These are phyloP conservation scores for Scolecobasidium constrictum DNA, from an alignment of 2,329 filamentous ascomycete genomes.

Conservation along the genomic window DNA sequence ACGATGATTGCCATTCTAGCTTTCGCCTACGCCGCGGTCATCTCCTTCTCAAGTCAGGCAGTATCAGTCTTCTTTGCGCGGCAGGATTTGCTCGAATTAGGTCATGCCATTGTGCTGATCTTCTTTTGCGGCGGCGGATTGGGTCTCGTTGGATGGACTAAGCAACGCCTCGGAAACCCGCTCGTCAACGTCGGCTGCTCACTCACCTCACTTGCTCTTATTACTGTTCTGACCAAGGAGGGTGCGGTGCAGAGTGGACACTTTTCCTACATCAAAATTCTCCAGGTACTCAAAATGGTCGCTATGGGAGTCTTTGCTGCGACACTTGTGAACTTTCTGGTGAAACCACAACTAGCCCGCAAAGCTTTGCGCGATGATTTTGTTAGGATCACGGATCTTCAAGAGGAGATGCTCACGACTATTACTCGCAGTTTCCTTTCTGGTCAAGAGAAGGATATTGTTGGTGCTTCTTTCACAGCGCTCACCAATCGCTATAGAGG, in stretches of 20 bases:
- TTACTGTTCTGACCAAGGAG: constrained; percentile 84
- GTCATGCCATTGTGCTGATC: constrained; percentile 68
- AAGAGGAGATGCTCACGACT: constrained; percentile 70
- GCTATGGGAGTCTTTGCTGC: constrained; percentile 65
- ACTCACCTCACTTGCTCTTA: constrained; percentile 76
- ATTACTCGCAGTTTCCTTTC: constrained; percentile 77
- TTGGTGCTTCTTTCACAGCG: constrained; percentile 52
- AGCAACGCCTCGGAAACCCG: constrained; percentile 25
- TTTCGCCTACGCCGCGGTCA: constrained; percentile 61
- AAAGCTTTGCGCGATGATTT: constrained; percentile 63
- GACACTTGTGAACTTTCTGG: constrained; percentile 61
- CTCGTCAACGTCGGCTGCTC: constrained; percentile 55
- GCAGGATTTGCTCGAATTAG: constrained; percentile 55
- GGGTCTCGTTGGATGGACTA: constrained; percentile 57
- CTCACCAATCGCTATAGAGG: constrained; percentile 54
- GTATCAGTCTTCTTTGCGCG: constrained; percentile 69
- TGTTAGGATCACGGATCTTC: constrained; percentile 59
- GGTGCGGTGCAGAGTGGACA: constrained; percentile 73
- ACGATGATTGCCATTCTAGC: constrained; percentile 65
- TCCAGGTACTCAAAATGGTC: constrained; percentile 74
- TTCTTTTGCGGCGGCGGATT: constrained; percentile 79
- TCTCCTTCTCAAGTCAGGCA: constrained; percentile 81
- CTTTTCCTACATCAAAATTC: constrained; percentile 71
- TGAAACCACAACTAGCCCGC: constrained; percentile 71
- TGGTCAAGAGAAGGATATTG: constrained; percentile 68